phyloP scores from a whole-genome alignment of 1,284 basidiomycete genomes.

The Hemileia vastatrix region DNA sequence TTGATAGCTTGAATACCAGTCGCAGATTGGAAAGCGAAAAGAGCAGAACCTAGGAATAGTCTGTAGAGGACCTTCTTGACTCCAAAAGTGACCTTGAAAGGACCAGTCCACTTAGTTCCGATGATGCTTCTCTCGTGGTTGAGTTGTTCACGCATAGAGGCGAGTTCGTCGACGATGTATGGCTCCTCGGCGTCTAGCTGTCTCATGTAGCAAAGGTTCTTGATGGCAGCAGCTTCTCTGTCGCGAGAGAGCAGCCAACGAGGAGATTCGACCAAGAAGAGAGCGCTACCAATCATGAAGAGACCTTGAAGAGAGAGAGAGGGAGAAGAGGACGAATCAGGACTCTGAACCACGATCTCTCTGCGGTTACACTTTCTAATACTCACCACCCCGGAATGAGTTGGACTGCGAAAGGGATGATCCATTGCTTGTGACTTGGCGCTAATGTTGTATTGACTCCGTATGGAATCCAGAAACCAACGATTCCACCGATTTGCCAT shows the following conservation, averaged over 20 bases:
- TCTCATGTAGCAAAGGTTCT: constrained; percentile 28
- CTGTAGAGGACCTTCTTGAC: constrained; percentile 9
- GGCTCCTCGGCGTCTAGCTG: constrained; percentile 27
- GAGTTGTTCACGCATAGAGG: not conserved
- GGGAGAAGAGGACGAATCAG: not conserved
- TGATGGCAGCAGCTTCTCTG: constrained; percentile 26
- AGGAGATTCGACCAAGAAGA: constrained; percentile 52
- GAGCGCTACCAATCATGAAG: constrained; percentile 43
- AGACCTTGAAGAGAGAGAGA: not conserved
- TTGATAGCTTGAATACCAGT: constrained; percentile 35
- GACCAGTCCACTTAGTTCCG: not conserved
- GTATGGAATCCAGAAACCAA: constrained; percentile 51
- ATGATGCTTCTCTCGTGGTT: not conserved
- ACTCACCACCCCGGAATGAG: constrained; percentile 51
- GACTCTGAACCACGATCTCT: not conserved
- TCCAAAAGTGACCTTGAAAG: constrained; percentile 19
- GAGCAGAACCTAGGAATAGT: constrained; percentile 13
- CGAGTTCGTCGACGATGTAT: constrained; percentile 10
- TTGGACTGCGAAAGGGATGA: constrained; percentile 52
- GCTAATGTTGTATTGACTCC: constrained; percentile 48
- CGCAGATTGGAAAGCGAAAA: constrained; percentile 25
- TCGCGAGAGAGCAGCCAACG: constrained; percentile 56
- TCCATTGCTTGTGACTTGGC: constrained; percentile 48
- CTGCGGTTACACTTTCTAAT: constrained; percentile 27
- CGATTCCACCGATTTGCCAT: constrained; percentile 43